Evolutionary conservation across 1,284 basidiomycete species (phyloP).

Genomic region (Chondrostereum purpureum): DNA sequence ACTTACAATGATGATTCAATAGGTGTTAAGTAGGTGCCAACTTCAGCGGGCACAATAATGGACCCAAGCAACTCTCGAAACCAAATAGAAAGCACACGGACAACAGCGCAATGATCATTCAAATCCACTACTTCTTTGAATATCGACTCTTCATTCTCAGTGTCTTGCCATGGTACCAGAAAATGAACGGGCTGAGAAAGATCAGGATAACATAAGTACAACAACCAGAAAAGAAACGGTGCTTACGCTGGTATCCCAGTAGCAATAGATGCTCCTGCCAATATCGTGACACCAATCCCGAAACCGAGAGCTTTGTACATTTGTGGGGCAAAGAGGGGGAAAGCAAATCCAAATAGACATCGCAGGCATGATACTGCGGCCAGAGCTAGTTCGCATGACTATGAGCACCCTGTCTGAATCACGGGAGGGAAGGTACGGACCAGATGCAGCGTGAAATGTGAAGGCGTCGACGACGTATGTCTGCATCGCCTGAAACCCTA

Average conservation of each 20-base stretch:
- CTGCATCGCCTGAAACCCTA: constrained; percentile 53
- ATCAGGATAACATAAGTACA: neutral
- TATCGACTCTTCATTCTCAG: neutral
- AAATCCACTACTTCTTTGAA: too few species aligned
- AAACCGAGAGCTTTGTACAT: constrained; percentile 61
- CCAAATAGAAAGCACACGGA: too few species aligned
- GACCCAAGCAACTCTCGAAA: too few species aligned
- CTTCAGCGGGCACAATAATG: too few species aligned
- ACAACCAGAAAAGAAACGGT: constrained; percentile 16
- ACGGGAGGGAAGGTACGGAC: too few species aligned
- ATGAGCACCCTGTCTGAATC: neutral
- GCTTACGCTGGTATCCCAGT: constrained; percentile 63
- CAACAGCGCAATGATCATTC: too few species aligned
- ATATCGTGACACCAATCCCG: constrained; percentile 57
- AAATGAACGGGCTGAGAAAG: constrained; percentile 10
- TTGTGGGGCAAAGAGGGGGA: constrained; percentile 60
- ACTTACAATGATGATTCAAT: too few species aligned
- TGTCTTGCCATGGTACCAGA: constrained; percentile 13
- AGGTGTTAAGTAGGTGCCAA: too few species aligned
- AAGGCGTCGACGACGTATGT: constrained; percentile 65
- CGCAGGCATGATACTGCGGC: constrained; percentile 21
- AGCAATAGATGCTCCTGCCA: constrained; percentile 47
- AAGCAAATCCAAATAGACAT: too few species aligned
- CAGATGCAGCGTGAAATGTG: constrained; percentile 57
- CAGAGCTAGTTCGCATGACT: constrained; percentile 16